Conservation (phyloP, 441 rosid genomes). For the Jatropha podagrica region DNA sequence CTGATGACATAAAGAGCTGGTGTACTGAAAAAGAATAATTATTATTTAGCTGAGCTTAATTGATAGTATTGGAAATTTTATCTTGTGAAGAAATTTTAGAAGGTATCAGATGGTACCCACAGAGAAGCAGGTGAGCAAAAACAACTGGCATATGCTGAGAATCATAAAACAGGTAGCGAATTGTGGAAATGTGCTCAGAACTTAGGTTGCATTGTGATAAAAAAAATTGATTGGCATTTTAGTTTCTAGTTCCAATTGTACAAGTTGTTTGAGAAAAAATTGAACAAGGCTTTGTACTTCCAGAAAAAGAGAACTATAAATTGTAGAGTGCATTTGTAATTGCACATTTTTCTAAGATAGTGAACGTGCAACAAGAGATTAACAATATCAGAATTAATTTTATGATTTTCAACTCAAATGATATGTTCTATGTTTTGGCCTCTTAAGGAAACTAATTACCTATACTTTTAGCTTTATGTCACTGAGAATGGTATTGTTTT, state of each 20-base stretch:
- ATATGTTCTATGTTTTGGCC: neutral
- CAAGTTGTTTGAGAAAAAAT: neutral
- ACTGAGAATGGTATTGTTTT: neutral
- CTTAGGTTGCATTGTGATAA: neutral
- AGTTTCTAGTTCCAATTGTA: neutral
- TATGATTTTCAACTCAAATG: neutral
- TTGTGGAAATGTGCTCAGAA: neutral
- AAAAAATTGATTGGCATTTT: neutral
- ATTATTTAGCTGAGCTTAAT: neutral
- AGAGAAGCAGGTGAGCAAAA: neutral
- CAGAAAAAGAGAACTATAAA: neutral
- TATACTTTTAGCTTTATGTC: slow-evolving; percentile 4
- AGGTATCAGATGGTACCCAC: neutral
- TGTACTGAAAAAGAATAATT: neutral
- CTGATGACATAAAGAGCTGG: neutral
- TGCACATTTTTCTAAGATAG: neutral
- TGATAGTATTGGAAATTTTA: neutral
- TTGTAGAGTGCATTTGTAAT: neutral
- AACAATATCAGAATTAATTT: neutral
- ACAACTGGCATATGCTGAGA: neutral
- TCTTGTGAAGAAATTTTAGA: neutral
- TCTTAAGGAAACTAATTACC: neutral
- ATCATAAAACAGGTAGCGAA: neutral
- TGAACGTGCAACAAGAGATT: neutral
- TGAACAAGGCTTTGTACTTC: neutral